Evolutionary conservation across 306 rosid genomes (phyloP), one percentile per base, ranked within the genome.

Genomic region (Lagenaria siceraria): DNA sequence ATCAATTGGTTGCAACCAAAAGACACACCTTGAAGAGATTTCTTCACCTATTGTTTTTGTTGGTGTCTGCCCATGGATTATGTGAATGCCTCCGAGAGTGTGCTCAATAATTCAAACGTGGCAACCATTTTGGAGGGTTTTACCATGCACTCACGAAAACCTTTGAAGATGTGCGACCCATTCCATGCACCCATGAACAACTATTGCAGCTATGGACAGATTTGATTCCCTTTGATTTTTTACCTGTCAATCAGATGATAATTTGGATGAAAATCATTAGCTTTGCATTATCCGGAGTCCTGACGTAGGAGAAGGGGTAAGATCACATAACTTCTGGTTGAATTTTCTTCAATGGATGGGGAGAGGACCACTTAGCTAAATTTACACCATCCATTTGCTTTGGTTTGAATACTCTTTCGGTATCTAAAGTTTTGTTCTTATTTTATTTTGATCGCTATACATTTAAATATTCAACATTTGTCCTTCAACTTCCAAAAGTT

Each of bases 1-100:
- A 77, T 82, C 36, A 82, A 73, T n/a, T 85, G 87, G 87, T 38
- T 81, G 80, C 70, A 56, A 48, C 75, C 51, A 48, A 82, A 82
- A 77, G 81, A 70, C 64, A n/a, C 66, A n/a, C 75, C 73, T 58
- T 69, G 42, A 56, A 51, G 75, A 75, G 64, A 52, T 11, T 74
- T 78, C 52, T 56, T 62, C 62, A 29, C 54, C 75, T 65, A 29
- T 27, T 49, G 58, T 29, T 18, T 22, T 29, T 31, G 5, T 31
- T 52, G 66, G 7, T 14, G 9, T 31, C 42, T 18, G 22, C 78
- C 4, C 43, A 38, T 25, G 60, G 59, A 40, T 51, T 33, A 75
- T 53, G 35, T 14, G 69, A 54, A 33, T 31, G 40, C 70, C 73
- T 38, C 21, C 22, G 33, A n/a, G 49, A 13, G 61, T 56, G 38